Base-by-base conservation (phyloP, 345 rosid genomes). In the Eutrema japonicum region DNA sequence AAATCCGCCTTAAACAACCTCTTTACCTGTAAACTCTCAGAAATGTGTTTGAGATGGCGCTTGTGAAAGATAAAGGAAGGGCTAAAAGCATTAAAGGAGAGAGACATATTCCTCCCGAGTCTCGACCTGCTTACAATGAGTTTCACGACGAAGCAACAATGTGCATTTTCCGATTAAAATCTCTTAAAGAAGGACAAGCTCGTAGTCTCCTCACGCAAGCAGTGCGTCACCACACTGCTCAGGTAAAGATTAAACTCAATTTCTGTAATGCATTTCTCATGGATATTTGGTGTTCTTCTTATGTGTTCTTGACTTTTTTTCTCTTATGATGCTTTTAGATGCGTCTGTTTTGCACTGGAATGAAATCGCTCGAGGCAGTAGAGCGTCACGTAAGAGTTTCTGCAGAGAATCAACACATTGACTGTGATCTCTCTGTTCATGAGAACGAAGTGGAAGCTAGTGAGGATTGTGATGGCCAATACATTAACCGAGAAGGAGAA, bases 221-320 rank as follows among this genome's bases (percentile, higher is more conserved):
- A 64, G 88, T 90, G 47, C 97, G 92, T 50, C 99, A 96, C 80
- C 96, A 96, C 78, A 89, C 97, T 57, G 98, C 99, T 72, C 99
- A 96, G 95, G 99, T 96, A 68, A n/a, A 52, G 5, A 11, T 61
- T 8, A 16, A 2, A 53, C 48, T 42, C n/a, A 26, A 1, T 27
- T 36, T 37, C 29, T 53, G 22, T 45, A 59, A 16, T 41, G 37
- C 42, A 22, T 18, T 68, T 61, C 43, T 70, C 36, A 48, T 11
- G 14, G 9, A 32, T 50, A 8, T 16, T 56, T 61, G 59, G 56
- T 56, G 45, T 63, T 78, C 7, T 22, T 16, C 27, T 56, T 68
- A 32, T 63, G 35, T 32, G 14, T 40, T 46, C 51, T 16, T 36
- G 27, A 50, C 14, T 41, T 61, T 38, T 38, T 47, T 33, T 68